Evolutionary conservation across 2,329 filamentous ascomycete genomes (phyloP).

Genomic region (Arthroderma sp.): DNA sequence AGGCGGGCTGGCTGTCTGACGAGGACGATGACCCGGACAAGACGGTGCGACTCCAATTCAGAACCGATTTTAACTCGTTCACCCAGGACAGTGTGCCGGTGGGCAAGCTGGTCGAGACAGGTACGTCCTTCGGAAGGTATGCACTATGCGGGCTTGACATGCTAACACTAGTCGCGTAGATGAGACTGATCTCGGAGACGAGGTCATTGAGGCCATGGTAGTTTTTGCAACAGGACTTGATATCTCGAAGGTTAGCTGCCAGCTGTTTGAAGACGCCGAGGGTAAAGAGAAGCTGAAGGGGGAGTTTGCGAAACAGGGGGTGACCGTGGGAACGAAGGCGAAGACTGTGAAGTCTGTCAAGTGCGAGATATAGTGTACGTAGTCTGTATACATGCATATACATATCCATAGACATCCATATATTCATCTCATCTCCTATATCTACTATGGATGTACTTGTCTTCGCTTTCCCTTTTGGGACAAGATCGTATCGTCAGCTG

Average conservation of each 20-base stretch:
- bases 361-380: not conserved
- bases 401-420: not conserved
- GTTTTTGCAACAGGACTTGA: not conserved
- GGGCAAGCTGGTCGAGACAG: conserved; percentile 1
- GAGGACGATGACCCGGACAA: not conserved
- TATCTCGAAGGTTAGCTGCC: conserved; percentile 2
- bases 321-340: conserved; percentile 1
- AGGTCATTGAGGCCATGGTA: conserved; percentile 7
- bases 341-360: conserved; percentile 2
- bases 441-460: too few relatives aligned
- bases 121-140: not conserved
- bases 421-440: not conserved
- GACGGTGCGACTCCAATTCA: conserved; percentile 6
- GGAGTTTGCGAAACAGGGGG: conserved; percentile 1
- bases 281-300: conserved; percentile 4
- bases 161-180: not conserved
- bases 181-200: not conserved
- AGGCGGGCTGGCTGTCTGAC: not conserved
- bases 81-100: conserved; percentile 5
- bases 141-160: not conserved
- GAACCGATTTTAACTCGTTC: conserved; percentile 4
- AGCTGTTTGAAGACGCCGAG: conserved; percentile 6
- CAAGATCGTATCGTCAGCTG: too few relatives aligned
- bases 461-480: too few relatives aligned
- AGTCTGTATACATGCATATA: not conserved